These are phyloP conservation scores for Magnusiomyces ingens DNA, from an alignment of 1,139 yeast genomes.

Conservation along the genomic window DNA sequence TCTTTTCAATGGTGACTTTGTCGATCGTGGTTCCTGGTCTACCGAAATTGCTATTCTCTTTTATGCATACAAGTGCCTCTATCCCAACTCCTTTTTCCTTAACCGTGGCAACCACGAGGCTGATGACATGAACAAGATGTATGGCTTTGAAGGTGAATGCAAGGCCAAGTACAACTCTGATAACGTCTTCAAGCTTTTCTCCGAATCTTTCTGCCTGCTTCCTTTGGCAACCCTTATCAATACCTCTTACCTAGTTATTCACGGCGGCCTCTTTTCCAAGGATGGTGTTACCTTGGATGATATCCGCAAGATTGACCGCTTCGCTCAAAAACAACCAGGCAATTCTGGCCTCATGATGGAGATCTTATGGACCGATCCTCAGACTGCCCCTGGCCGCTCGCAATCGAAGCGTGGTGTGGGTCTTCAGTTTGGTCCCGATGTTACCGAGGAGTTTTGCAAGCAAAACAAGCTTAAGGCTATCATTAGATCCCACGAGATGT, in stretches of 20 bases:
- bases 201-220: constrained; percentile 77
- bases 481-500: constrained; percentile 90
- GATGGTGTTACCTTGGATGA: constrained; percentile 68
- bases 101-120: constrained; percentile 98
- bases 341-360: constrained; percentile 93
- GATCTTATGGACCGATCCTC: constrained; percentile 97
- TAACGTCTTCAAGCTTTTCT: constrained; percentile 74
- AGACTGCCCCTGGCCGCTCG: constrained; percentile 64
- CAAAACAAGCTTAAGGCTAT: constrained; percentile 67
- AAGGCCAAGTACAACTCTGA: constrained; percentile 73
- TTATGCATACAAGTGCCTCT: constrained; percentile 69
- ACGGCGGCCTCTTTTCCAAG: constrained; percentile 88
- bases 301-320: constrained; percentile 63
- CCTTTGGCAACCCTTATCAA: constrained; percentile 85
- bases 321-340: constrained; percentile 71
- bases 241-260: constrained; percentile 69
- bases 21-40: constrained; percentile 97
- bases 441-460: constrained; percentile 72
- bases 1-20: constrained; percentile 94
- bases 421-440: constrained; percentile 93
- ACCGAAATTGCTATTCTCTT: constrained; percentile 87
- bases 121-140: constrained; percentile 91
- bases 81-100: constrained; percentile 64
- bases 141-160: constrained; percentile 96
- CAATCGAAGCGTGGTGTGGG: constrained; percentile 95